phyloP scores from a whole-genome alignment of 1,284 basidiomycete species.

The Malassezia pachydermatis region DNA sequence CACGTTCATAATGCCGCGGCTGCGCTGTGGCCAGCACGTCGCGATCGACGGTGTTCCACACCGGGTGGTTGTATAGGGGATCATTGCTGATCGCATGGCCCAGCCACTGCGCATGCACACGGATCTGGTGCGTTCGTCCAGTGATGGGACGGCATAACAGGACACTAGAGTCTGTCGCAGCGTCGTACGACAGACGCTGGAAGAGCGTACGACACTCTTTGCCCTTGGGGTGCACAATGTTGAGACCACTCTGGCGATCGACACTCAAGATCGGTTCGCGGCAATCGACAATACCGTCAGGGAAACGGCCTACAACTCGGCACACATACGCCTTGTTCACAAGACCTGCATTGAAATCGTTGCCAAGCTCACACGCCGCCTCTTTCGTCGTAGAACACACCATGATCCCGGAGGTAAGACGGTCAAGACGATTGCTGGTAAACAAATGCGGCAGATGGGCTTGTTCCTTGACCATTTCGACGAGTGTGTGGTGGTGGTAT shows the following conservation, averaged over 20 bases:
- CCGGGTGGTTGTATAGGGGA: slow-evolving; percentile 48
- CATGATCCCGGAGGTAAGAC: slow-evolving; percentile 92
- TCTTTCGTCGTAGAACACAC: slow-evolving; percentile 70
- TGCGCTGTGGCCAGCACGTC: slow-evolving; percentile 27
- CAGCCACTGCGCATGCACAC: slow-evolving; percentile 90
- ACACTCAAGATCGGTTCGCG: slow-evolving; percentile 81
- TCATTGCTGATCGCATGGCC: slow-evolving; percentile 73
- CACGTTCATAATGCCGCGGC: slow-evolving; percentile 37
- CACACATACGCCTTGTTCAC: slow-evolving; percentile 53
- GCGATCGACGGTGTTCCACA: slow-evolving; percentile 37
- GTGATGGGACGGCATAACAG: slow-evolving; percentile 62
- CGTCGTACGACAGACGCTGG: slow-evolving; percentile 72
- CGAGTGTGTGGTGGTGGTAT: slow-evolving; percentile 51
- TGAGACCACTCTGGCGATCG: slow-evolving; percentile 88
- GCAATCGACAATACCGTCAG: slow-evolving; percentile 59
- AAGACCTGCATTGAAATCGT: slow-evolving; percentile 55
- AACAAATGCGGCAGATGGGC: slow-evolving; percentile 72
- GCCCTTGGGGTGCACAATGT: slow-evolving; percentile 58
- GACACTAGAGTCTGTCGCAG: slow-evolving; percentile 70
- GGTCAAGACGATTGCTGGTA: slow-evolving; percentile 84
- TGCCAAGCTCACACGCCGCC: slow-evolving; percentile 60
- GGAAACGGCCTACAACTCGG: slow-evolving; percentile 55
- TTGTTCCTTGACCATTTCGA: slow-evolving; percentile 75
- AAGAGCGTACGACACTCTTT: slow-evolving; percentile 74
- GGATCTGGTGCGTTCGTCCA: slow-evolving; percentile 73